phyloP scores from a whole-genome alignment of 2,329 filamentous ascomycete genomes.

The Alternaria metachromatica region DNA sequence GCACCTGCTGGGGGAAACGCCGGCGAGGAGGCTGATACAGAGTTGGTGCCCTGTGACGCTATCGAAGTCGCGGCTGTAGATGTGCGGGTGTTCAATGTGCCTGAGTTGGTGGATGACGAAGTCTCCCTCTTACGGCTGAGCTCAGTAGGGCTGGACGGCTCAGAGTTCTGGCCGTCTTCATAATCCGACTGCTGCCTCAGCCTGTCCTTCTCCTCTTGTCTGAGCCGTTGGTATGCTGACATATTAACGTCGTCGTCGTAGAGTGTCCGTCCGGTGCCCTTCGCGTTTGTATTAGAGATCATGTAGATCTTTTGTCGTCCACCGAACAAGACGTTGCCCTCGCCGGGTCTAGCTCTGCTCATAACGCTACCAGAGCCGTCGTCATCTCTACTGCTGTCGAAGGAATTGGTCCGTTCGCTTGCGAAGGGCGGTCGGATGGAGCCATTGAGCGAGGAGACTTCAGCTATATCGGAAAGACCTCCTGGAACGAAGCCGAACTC shows the following conservation, averaged over 20 bases:
- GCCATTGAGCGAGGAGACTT: constrained; percentile 76
- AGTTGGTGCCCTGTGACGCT: constrained; percentile 68
- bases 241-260: constrained; percentile 87
- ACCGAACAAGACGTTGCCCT: constrained; percentile 93
- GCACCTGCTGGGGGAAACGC: constrained; percentile 28
- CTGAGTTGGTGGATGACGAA: constrained; percentile 80
- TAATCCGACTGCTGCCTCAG: constrained; percentile 34
- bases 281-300: constrained; percentile 64
- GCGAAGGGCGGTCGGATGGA: constrained; percentile 64
- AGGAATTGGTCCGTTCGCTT: constrained; percentile 69
- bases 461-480: constrained; percentile 82
- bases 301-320: constrained; percentile 96
- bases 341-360: constrained; percentile 78
- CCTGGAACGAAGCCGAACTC: constrained; percentile 70
- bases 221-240: constrained; percentile 83
- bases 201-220: constrained; percentile 61
- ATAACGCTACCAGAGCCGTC: constrained; percentile 80
- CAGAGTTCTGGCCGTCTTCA: constrained; percentile 49
- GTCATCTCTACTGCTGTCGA: constrained; percentile 67
- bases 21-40: constrained; percentile 44
- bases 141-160: constrained; percentile 59
- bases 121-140: constrained; percentile 83
- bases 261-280: constrained; percentile 63
- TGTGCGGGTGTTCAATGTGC: constrained; percentile 68
- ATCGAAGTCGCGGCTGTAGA: constrained; percentile 91